Evolutionary conservation across 176 grass and related monocot species (phyloP), one percentile per base, ranked within the genome.

Genomic region (Zizania latifolia): DNA sequence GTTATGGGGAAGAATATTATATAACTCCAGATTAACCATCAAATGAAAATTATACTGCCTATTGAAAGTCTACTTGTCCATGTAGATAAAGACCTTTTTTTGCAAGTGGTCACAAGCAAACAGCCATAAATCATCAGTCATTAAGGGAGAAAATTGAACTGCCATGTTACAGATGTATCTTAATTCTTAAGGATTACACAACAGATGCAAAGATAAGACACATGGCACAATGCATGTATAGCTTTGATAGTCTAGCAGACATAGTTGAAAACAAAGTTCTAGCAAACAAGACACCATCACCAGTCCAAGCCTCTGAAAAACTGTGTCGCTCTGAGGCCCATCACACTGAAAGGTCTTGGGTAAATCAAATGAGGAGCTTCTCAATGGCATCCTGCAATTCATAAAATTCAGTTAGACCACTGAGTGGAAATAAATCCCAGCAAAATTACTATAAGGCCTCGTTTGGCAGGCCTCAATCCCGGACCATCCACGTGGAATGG

Each of bases 291-390:
- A 86, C 61, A 83, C 78, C 74, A 75, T 83, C 69, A 88, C 89
- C 89, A 84, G 92, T 95, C 89, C 92, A 95, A 88, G 92, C 92
- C 88, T 86, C 82, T 77, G 83, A 84, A 81, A 71, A 89, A 82
- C 28, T 85, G 72, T 74, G 58, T 78, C 65, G 2, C 40, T n/a
- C 17, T 19, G 71, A 91, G 82, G 85, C 89, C 88, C 83, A 86
- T 95, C 92, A 95, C 84, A 84, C 92, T 78, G 86, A 91, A 84
- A 91, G 70, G 28, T 70, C 34, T 53, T 57, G 6, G 48, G 29
- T 58, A 66, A 62, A 79, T 95, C 67, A 95, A 39, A 95, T 95
- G 58, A 91, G 77, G 68, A 95, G 92, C 72, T 91, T 95, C 89
- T 95, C 86, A 8, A 91, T 95, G 5, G 86, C 81, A 83, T 91